Conservation (phyloP, 202 grass and related monocot species). For the Thinopyrum obtusiflorum region DNA sequence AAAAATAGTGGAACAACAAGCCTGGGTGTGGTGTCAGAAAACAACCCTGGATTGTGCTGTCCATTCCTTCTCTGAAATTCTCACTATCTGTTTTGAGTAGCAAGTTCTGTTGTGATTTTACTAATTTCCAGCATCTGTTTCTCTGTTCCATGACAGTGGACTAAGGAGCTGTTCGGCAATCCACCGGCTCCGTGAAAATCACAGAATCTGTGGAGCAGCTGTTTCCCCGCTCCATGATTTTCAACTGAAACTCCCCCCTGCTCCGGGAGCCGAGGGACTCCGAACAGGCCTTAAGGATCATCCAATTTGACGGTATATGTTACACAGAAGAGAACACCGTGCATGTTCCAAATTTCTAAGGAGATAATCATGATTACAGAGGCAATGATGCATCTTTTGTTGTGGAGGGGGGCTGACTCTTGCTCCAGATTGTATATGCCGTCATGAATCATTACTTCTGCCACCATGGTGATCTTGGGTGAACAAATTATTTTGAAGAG, state of each 20-base stretch:
- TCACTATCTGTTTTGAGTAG: too few species aligned
- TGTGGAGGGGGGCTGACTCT: neutral
- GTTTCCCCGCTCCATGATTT: too few species aligned
- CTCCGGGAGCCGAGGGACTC: too few species aligned
- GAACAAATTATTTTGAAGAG: neutral
- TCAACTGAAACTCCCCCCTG: too few species aligned
- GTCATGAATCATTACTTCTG: neutral
- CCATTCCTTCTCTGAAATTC: too few species aligned
- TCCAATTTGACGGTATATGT: neutral
- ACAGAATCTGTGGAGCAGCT: too few species aligned
- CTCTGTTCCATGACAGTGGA: too few species aligned
- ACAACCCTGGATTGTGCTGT: neutral
- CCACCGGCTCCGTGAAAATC: too few species aligned
- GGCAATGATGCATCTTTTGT: neutral
- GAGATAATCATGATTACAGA: neutral
- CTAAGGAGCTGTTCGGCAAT: too few species aligned
- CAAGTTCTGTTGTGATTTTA: too few species aligned
- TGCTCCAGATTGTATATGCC: neutral
- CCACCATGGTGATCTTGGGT: neutral
- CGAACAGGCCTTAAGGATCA: neutral
- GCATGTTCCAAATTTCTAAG: neutral
- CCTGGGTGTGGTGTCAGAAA: too few species aligned
- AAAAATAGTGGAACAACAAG: slow-evolving; percentile 8
- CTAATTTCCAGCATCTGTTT: too few species aligned
- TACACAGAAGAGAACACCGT: neutral